Evolutionary conservation across 2,329 filamentous ascomycete genomes (phyloP).

Genomic region (Penicillium sp.): DNA sequence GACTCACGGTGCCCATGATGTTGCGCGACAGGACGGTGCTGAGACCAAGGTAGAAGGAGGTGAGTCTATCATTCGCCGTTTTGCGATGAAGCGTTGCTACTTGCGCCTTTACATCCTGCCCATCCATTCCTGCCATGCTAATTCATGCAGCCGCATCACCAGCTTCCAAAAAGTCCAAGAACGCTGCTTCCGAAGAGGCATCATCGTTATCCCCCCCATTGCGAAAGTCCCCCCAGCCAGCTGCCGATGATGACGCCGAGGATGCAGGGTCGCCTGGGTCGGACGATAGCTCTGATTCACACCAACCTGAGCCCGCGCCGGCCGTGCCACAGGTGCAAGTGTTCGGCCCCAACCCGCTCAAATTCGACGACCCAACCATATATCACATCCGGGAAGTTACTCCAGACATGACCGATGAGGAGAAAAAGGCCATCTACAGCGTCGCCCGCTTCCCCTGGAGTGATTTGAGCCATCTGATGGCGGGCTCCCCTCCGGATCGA

Average conservation of each 20-base stretch:
- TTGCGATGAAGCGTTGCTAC: too few species aligned
- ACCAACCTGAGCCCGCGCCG: slow-evolving; percentile 52
- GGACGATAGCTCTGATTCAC: slow-evolving; percentile 48
- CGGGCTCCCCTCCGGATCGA: slow-evolving; percentile 80
- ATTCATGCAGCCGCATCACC: slow-evolving; percentile 32
- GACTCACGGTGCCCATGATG: slow-evolving; percentile 54
- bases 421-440: slow-evolving; percentile 77
- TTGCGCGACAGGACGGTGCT: slow-evolving; percentile 56
- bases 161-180: slow-evolving; percentile 33
- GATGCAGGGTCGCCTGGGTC: slow-evolving; percentile 59
- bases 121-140: too few species aligned
- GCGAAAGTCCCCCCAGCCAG: too few species aligned
- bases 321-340: slow-evolving; percentile 66
- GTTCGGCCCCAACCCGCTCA: slow-evolving; percentile 84
- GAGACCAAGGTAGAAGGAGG: slow-evolving; percentile 51
- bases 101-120: too few species aligned
- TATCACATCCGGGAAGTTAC: slow-evolving; percentile 78
- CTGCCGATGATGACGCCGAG: too few species aligned
- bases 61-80: too few species aligned
- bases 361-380: slow-evolving; percentile 78
- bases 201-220: slow-evolving; percentile 45
- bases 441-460: slow-evolving; percentile 73
- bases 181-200: too few species aligned
- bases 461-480: slow-evolving; percentile 74
- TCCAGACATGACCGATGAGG: slow-evolving; percentile 70